These are phyloP conservation scores for Carex myosuroides DNA, from an alignment of 176 grass and related monocot species.

Conservation along the genomic window DNA sequence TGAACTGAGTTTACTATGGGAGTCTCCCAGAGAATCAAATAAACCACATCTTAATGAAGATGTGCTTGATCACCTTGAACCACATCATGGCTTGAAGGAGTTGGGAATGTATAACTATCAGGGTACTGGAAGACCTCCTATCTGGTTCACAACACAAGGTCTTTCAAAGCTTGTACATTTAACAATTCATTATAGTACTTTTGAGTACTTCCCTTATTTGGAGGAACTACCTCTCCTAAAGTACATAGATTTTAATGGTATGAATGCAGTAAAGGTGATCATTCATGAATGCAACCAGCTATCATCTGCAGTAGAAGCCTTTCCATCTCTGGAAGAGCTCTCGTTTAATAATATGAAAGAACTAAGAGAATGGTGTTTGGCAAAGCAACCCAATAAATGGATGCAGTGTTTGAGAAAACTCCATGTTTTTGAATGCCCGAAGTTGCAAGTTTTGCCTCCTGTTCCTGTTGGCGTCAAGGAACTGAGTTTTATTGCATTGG, in stretches of 20 bases:
- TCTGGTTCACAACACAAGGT: not conserved
- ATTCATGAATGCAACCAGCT: not conserved
- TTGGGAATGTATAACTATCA: not conserved
- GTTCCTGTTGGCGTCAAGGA: not conserved
- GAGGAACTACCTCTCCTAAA: conserved; percentile 19
- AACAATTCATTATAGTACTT: not conserved
- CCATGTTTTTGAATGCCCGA: not conserved
- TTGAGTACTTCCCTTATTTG: not conserved
- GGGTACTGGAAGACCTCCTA: not conserved
- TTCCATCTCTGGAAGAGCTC: conserved; percentile 12
- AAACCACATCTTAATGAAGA: too few species aligned
- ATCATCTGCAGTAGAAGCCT: not conserved
- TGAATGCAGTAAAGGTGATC: not conserved
- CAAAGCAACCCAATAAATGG: not conserved
- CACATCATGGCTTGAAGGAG: too few species aligned
- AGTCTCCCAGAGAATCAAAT: too few species aligned
- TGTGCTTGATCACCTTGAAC: conserved; percentile 18
- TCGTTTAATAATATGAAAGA: not conserved
- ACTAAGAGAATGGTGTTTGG: not conserved
- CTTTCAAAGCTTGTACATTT: not conserved
- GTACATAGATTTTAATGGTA: not conserved
- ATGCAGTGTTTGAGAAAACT: not conserved
- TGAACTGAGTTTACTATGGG: not conserved
- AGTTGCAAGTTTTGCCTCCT: not conserved
- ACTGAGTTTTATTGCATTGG: not conserved